Percentiles rank a stretch among this genome's conserved stretches.
These are phyloP conservation scores for Penicillium sp. DNA, from an alignment of 2,329 filamentous ascomycete genomes.

Conservation along the genomic window DNA sequence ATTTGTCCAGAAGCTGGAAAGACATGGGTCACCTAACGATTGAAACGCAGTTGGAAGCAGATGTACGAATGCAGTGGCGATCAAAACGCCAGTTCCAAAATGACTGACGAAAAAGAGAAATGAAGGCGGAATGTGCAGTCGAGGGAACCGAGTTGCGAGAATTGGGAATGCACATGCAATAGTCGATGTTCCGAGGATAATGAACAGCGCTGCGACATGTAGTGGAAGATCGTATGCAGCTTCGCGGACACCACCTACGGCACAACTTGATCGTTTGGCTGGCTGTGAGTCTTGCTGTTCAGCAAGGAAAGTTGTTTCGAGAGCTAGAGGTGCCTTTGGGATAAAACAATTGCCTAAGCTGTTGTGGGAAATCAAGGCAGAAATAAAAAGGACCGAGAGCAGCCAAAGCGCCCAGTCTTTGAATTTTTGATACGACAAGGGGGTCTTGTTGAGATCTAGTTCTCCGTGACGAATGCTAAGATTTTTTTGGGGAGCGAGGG, in stretches of 20 bases:
- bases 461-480: neutral
- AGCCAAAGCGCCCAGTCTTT: slow-evolving; percentile 26
- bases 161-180: slow-evolving; percentile 66
- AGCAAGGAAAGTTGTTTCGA: neutral
- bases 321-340: neutral
- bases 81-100: slow-evolving; percentile 79
- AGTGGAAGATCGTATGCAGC: slow-evolving; percentile 61
- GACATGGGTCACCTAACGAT: slow-evolving; percentile 50
- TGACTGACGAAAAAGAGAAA: slow-evolving; percentile 56
- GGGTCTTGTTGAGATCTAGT: neutral
- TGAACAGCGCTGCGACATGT: slow-evolving; percentile 62
- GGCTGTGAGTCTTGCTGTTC: neutral
- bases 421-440: slow-evolving; percentile 12
- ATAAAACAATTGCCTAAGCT: slow-evolving; percentile 12
- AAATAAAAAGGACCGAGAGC: slow-evolving; percentile 24
- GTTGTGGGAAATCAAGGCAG: slow-evolving; percentile 22
- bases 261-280: slow-evolving; percentile 24
- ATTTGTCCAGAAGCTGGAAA: slow-evolving; percentile 46
- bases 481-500: slow-evolving; percentile 15
- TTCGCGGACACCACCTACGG: slow-evolving; percentile 20
- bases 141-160: slow-evolving; percentile 58
- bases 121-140: slow-evolving; percentile 54
- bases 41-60: slow-evolving; percentile 65
- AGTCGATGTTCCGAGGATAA: slow-evolving; percentile 55
- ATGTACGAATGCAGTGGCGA: slow-evolving; percentile 82